Percentiles rank a stretch among this genome's conserved stretches.
Conservation (phyloP, 2,329 filamentous ascomycete species). For the Diaporthe citri region DNA sequence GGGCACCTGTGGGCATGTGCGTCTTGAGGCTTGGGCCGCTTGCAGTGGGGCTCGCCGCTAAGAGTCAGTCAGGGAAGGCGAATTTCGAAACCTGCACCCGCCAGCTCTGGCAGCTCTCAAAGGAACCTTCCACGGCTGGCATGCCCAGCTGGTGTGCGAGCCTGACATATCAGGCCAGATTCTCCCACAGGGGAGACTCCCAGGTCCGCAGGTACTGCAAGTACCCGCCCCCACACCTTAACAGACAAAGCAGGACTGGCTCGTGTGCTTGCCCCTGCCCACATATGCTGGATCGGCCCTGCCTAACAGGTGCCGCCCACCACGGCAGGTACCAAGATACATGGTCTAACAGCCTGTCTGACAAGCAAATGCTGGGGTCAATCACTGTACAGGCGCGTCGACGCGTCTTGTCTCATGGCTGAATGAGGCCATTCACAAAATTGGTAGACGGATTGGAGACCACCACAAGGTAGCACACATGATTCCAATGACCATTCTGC, state of each 20-base stretch:
- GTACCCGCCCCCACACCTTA: conserved; percentile 9
- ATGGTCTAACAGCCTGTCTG: background rate
- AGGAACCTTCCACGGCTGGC: background rate
- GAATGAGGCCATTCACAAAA: conserved; percentile 27
- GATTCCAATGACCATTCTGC: background rate
- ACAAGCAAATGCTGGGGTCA: background rate
- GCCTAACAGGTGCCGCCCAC: background rate
- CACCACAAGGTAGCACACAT: background rate
- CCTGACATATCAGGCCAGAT: background rate
- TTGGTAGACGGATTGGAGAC: background rate
- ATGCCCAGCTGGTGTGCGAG: background rate
- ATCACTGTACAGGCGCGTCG: background rate
- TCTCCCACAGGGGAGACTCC: background rate
- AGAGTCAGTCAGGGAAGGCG: conserved; percentile 12
- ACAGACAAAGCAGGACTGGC: conserved; percentile 22
- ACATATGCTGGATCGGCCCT: background rate
- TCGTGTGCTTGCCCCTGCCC: background rate
- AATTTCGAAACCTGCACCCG: conserved; percentile 16
- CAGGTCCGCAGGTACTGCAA: background rate
- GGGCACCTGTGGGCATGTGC: conserved; percentile 24
- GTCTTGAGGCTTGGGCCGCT: conserved; percentile 27
- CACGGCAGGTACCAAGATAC: background rate
- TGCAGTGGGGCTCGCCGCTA: conserved; percentile 33
- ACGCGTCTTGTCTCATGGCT: conserved; percentile 16
- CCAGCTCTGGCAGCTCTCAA: conserved; percentile 10